These are phyloP conservation scores for Colletotrichum eleusines DNA, from an alignment of 2,329 filamentous ascomycete genomes.

Conservation along the genomic window DNA sequence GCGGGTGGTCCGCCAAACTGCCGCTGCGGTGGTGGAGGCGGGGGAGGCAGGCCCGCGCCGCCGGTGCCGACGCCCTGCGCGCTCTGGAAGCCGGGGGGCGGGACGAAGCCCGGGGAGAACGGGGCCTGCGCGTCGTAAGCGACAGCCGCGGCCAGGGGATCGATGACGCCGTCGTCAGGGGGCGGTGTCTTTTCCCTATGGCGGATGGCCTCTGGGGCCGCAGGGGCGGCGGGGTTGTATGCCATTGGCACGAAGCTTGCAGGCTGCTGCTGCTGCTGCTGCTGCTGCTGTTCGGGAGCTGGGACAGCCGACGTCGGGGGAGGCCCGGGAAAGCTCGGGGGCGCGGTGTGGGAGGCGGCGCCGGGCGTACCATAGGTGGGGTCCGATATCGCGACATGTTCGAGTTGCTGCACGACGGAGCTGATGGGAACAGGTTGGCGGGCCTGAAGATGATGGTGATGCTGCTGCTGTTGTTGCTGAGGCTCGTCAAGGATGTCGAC, in stretches of 20 bases:
- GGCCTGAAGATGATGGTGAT: conserved; percentile 40
- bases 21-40: conserved; percentile 51
- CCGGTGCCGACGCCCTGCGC: conserved; percentile 51
- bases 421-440: conserved; percentile 62
- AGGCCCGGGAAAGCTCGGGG: conserved; percentile 56
- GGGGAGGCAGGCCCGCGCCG: conserved; percentile 48
- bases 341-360: conserved; percentile 42
- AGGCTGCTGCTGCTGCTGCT: conserved; percentile 44
- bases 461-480: conserved; percentile 54
- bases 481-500: conserved; percentile 76
- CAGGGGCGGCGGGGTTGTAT: conserved; percentile 84
- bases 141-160: conserved; percentile 70
- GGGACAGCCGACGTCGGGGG: conserved; percentile 52
- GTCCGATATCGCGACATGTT: conserved; percentile 76
- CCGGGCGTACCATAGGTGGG: conserved; percentile 57
- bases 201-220: conserved; percentile 77
- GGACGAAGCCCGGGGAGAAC: conserved; percentile 65
- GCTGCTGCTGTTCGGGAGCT: conserved; percentile 37
- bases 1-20: conserved; percentile 51
- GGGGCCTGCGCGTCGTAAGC: conserved; percentile 66
- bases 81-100: conserved; percentile 59
- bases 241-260: conserved; percentile 72
- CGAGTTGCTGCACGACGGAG: conserved; percentile 79
- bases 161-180: conserved; percentile 73
- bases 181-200: conserved; percentile 86